Conservation (phyloP, 2,329 filamentous ascomycete species). For the Trematosphaeria pertusa region DNA sequence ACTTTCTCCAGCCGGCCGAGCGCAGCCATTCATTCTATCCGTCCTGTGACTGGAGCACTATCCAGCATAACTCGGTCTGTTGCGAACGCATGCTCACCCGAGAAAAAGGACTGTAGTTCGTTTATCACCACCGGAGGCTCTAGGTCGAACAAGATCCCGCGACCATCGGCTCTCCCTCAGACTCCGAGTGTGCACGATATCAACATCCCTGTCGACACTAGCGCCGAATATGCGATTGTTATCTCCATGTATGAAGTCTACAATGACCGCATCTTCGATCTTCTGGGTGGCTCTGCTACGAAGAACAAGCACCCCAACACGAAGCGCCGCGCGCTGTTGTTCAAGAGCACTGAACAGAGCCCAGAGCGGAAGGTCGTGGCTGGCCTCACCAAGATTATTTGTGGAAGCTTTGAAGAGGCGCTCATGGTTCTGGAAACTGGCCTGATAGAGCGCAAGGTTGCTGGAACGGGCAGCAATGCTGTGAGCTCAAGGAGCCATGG, state of each 20-base stretch:
- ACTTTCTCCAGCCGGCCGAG: slow-evolving; percentile 26
- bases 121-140: slow-evolving; percentile 64
- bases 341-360: slow-evolving; percentile 88
- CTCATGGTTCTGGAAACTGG: slow-evolving; percentile 90
- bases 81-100: slow-evolving; percentile 35
- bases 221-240: slow-evolving; percentile 83
- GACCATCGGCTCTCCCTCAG: slow-evolving; percentile 74
- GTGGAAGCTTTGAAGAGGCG: slow-evolving; percentile 80
- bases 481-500: slow-evolving; percentile 92
- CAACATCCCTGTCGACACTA: slow-evolving; percentile 68
- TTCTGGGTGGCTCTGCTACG: slow-evolving; percentile 71
- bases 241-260: slow-evolving; percentile 99
- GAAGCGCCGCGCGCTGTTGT: slow-evolving; percentile 81
- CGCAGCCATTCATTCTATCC: slow-evolving; percentile 34
- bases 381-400: slow-evolving; percentile 88
- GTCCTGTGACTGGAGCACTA: slow-evolving; percentile 41
- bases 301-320: slow-evolving; percentile 59
- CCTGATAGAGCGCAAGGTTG: slow-evolving; percentile 82
- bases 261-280: slow-evolving; percentile 96
- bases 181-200: slow-evolving; percentile 77
- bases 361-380: slow-evolving; percentile 94
- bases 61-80: slow-evolving; percentile 33
- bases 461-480: slow-evolving; percentile 91
- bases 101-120: slow-evolving; percentile 61
- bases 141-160: slow-evolving; percentile 65